These are phyloP conservation scores for Mucor velutinosus DNA, from an alignment of 371 early-diverging fungal genomes.

Conservation along the genomic window DNA sequence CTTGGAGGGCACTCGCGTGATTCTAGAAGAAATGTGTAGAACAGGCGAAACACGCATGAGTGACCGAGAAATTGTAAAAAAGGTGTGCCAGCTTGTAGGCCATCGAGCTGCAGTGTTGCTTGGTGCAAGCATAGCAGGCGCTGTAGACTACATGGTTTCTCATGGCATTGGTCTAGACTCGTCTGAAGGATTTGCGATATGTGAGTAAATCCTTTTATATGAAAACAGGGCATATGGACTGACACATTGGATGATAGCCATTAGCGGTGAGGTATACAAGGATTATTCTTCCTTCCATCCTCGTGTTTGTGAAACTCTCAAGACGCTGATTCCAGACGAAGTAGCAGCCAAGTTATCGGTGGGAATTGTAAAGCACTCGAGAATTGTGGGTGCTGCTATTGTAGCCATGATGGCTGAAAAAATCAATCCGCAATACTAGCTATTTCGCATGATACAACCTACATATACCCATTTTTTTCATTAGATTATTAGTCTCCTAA, in stretches of 20 bases:
- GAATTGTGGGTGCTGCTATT: constrained; percentile 55
- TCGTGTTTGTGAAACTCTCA: constrained; percentile 49
- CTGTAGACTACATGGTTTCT: constrained; percentile 40
- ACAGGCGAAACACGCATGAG: constrained; percentile 34
- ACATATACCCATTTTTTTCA: background rate
- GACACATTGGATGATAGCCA: constrained; percentile 24
- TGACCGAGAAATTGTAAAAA: constrained; percentile 49
- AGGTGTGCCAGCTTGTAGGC: constrained; percentile 43
- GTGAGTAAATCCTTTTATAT: constrained; percentile 21
- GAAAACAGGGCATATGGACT: background rate
- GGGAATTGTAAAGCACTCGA: constrained; percentile 47
- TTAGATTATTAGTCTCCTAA: background rate
- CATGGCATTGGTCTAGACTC: constrained; percentile 37
- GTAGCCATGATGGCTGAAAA: constrained; percentile 59
- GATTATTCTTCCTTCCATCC: constrained; percentile 52
- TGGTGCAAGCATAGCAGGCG: constrained; percentile 46
- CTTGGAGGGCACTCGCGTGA: constrained; percentile 45
- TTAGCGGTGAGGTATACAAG: constrained; percentile 51
- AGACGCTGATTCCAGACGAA: constrained; percentile 42
- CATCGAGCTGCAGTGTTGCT: constrained; percentile 45
- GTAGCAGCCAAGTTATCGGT: constrained; percentile 44
- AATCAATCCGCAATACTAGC: constrained; percentile 3
- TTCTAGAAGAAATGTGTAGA: constrained; percentile 51
- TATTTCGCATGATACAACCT: background rate
- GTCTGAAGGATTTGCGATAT: constrained; percentile 39